A percentile compares a stretch with the other conserved stretches of the same genome.
Conservation (phyloP, 768 basidiomycete species). For the Termitomyces eurrhizus region DNA sequence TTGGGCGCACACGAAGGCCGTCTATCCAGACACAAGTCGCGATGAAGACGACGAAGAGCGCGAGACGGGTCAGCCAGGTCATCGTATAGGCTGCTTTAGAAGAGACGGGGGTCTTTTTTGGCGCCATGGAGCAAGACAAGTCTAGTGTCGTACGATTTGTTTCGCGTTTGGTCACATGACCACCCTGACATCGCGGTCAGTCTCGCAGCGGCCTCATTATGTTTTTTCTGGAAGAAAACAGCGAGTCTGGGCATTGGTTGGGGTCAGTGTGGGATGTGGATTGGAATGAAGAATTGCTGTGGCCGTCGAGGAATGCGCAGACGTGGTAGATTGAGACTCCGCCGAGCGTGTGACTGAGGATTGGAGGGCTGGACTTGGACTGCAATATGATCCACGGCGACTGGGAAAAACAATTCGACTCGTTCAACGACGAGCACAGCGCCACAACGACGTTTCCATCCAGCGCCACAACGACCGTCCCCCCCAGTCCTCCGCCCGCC, state of each 20-base stretch:
- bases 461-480: conserved; percentile 20
- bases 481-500: conserved; percentile 21
- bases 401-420: conserved; percentile 17
- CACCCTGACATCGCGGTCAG: not conserved
- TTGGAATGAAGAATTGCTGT: too few species aligned
- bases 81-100: not conserved
- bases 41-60: conserved; percentile 29
- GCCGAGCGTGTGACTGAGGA: not conserved
- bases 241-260: too few species aligned
- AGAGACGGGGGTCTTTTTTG: not conserved
- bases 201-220: too few species aligned
- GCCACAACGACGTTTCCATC: conserved; percentile 15
- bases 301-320: too few species aligned
- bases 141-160: conserved; percentile 13
- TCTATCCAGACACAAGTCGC: conserved; percentile 51
- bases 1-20: conserved; percentile 50
- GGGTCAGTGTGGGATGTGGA: too few species aligned
- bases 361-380: conserved; percentile 24
- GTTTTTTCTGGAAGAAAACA: not conserved
- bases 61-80: conserved; percentile 23
- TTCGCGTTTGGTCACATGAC: conserved; percentile 8
- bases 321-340: conserved; percentile 33
- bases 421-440: conserved; percentile 2
- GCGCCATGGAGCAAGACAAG: not conserved
- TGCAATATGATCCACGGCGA: conserved; percentile 25